These are phyloP conservation scores for Neostapfia colusana DNA, from an alignment of 176 grass and related monocot species.

Conservation along the genomic window DNA sequence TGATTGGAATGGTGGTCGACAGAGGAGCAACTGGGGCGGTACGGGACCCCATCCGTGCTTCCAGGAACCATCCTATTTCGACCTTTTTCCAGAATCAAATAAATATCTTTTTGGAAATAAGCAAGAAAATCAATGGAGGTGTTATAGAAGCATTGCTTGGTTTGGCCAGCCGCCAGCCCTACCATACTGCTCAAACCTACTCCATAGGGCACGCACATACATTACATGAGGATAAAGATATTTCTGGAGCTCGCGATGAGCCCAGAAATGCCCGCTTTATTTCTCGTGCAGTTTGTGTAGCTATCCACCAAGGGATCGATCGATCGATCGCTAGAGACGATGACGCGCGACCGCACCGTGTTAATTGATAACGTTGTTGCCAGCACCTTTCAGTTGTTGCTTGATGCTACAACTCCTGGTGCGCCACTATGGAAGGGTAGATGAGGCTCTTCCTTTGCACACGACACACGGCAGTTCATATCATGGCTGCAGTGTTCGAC, in stretches of 20 bases:
- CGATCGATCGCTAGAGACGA: neutral
- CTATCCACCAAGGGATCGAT: neutral
- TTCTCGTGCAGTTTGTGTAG: neutral
- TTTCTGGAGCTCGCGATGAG: neutral
- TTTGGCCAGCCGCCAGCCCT: neutral
- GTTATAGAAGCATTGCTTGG: neutral
- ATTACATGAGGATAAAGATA: neutral
- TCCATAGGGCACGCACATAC: neutral
- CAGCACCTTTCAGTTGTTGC: constrained; percentile 20
- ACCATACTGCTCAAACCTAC: neutral
- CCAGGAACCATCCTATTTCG: neutral
- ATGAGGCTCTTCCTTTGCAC: neutral
- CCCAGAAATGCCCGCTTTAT: neutral
- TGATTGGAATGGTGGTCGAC: neutral
- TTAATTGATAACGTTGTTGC: neutral
- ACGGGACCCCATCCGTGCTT: neutral
- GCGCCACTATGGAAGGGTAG: neutral
- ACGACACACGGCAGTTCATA: neutral
- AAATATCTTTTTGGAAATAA: neutral
- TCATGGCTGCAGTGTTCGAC: neutral
- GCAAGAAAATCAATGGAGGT: neutral
- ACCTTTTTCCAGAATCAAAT: neutral
- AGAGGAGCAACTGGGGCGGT: neutral
- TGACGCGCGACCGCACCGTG: neutral
- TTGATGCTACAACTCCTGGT: constrained; percentile 23